Evolutionary conservation across 805 yeast species (phyloP).

Genomic region (Hanseniaspora mollemarum): DNA sequence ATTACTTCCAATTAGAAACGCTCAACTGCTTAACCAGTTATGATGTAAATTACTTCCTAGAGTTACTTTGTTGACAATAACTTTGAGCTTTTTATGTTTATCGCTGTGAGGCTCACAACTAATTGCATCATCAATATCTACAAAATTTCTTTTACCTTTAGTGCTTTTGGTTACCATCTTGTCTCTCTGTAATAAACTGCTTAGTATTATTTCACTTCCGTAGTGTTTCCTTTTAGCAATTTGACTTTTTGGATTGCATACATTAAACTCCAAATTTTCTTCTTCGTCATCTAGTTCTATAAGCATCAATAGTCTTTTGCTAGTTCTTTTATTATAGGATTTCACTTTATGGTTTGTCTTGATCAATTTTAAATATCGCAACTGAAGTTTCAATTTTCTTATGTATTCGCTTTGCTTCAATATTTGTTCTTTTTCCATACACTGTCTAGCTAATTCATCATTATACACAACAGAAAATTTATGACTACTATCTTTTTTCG

Average conservation of each 20-base stretch:
- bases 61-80: background rate
- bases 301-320: background rate
- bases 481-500: background rate
- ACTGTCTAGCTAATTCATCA: background rate
- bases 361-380: background rate
- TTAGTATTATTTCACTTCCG: background rate
- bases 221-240: too few relatives aligned
- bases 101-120: background rate
- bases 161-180: background rate
- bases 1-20: background rate
- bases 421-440: background rate
- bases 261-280: background rate
- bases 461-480: background rate
- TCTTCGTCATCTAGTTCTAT: constrained; percentile 9
- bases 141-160: background rate
- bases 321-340: background rate
- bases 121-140: background rate
- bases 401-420: background rate
- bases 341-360: background rate
- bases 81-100: background rate
- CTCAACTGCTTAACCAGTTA: background rate
- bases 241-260: background rate
- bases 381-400: background rate
- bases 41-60: background rate
- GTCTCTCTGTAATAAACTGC: background rate